These are phyloP conservation scores for Penicillium cosmopolitanum DNA, from an alignment of 495 filamentous ascomycete species.

Conservation along the genomic window DNA sequence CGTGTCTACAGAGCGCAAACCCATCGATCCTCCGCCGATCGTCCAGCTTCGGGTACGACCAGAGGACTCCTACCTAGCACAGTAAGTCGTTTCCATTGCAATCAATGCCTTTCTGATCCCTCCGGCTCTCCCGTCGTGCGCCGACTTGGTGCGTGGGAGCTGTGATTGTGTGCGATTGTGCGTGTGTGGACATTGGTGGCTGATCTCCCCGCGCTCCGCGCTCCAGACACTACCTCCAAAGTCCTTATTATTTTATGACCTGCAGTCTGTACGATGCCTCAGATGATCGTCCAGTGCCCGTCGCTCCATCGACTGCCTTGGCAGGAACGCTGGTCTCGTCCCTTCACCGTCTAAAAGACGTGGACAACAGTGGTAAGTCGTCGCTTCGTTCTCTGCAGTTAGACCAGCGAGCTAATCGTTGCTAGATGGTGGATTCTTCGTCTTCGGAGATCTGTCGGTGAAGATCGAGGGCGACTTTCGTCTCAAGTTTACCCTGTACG, in stretches of 20 bases:
- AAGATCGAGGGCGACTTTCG: constrained; percentile 78
- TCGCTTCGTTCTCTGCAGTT: constrained; percentile 1
- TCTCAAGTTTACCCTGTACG: constrained; percentile 84
- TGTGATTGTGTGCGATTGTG: not conserved
- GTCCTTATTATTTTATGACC: constrained; percentile 85
- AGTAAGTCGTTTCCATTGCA: constrained; percentile 52
- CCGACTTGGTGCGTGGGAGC: not conserved
- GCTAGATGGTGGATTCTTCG: constrained; percentile 89
- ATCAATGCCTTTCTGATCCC: not conserved
- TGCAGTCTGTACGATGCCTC: constrained; percentile 68
- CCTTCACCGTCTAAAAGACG: constrained; percentile 89
- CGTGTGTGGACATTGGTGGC: not conserved
- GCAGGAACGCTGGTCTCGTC: constrained; percentile 88
- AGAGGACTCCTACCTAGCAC: constrained; percentile 68
- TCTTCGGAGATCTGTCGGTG: constrained; percentile 93
- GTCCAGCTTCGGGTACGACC: constrained; percentile 77
- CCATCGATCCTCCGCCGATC: constrained; percentile 93
- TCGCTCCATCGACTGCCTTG: constrained; percentile 59
- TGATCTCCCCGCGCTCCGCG: constrained; percentile 3
- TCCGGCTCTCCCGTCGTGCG: not conserved
- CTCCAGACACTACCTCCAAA: constrained; percentile 68
- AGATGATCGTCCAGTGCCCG: constrained; percentile 58
- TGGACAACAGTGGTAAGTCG: constrained; percentile 73
- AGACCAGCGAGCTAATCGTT: not conserved
- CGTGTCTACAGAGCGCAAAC: constrained; percentile 70